Evolutionary conservation across 768 basidiomycete species (phyloP), one percentile per base, ranked within the genome.

Genomic region (Butyriboletus loyo): DNA sequence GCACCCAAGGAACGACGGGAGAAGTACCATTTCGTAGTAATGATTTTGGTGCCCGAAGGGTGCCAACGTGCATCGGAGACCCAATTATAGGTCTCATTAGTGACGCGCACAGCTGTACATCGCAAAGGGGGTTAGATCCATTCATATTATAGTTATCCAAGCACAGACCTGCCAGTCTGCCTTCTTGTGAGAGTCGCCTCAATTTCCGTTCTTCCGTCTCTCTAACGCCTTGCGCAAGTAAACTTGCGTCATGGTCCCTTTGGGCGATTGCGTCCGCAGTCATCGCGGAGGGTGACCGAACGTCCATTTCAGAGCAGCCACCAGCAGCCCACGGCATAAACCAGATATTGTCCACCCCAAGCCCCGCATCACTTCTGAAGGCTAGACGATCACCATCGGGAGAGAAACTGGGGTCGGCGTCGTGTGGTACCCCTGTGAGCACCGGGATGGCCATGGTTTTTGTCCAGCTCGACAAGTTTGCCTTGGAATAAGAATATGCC

Each of bases 1-100:
- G 85, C 86, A 32, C 84, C 85, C 30, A 88, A 72, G 45, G 82
- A 84, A 7, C 87, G 80, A 4, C 46, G 56, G 6, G 81, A 82
- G 24, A 82, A 87, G 56, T 87, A 88, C 86, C 87, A 87, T 64
- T 89, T 89, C 11, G 86, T 88, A n/a, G 86, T 85, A 48, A 89
- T 70, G 17, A 89, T 67, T 57, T 76, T 82, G 28, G 66, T 58
- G 1, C 84, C 84, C 10, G 80, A 81, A 4, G 86, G 83, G 60
- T 89, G 85, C 74, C 86, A 88, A 40, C 84, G 80, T 6, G 85
- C 75, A 51, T 87, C 87, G 25, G 81, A 80, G 5, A 88, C 76
- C 78, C 78, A 86, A 62, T 86, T 77, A 57, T 80, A 88, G 0
- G 87, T 88, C 64, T 89, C 87, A 58, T 89, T 89, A 5, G 87